Evolutionary conservation across 345 rosid species (phyloP).

Genomic region (Isatis tinctoria): DNA sequence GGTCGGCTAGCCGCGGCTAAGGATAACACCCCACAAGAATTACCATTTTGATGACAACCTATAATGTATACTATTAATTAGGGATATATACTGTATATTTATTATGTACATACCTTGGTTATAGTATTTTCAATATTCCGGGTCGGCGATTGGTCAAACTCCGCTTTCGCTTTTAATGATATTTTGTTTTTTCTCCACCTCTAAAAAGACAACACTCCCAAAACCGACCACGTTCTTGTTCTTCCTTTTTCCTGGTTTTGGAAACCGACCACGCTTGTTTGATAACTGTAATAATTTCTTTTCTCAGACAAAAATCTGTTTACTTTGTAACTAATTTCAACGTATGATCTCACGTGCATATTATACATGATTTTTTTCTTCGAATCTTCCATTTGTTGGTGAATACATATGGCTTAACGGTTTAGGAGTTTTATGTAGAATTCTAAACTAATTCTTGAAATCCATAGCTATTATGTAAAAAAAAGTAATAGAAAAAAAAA

Average conservation of each 20-base stretch:
- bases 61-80: neutral
- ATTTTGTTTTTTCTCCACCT: slow-evolving; percentile 21
- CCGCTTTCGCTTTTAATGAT: slow-evolving; percentile 21
- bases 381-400: neutral
- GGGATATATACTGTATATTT: neutral
- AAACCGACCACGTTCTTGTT: slow-evolving; percentile 26
- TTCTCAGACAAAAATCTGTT: slow-evolving; percentile 14
- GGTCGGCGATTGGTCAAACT: slow-evolving; percentile 32
- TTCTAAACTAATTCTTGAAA: neutral
- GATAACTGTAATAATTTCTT: neutral
- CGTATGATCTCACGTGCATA: slow-evolving; percentile 13
- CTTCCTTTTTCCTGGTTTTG: neutral
- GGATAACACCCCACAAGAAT: slow-evolving; percentile 23
- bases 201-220: slow-evolving; percentile 2
- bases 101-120: neutral
- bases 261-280: slow-evolving; percentile 25
- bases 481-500: neutral
- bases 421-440: neutral
- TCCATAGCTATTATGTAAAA: neutral
- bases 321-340: neutral
- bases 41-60: slow-evolving; percentile 8
- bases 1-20: slow-evolving; percentile 35
- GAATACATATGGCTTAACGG: neutral
- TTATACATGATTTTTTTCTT: neutral
- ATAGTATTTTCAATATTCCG: neutral